phyloP scores from a whole-genome alignment of 371 early-diverging fungal species.

The Mucor indicus region DNA sequence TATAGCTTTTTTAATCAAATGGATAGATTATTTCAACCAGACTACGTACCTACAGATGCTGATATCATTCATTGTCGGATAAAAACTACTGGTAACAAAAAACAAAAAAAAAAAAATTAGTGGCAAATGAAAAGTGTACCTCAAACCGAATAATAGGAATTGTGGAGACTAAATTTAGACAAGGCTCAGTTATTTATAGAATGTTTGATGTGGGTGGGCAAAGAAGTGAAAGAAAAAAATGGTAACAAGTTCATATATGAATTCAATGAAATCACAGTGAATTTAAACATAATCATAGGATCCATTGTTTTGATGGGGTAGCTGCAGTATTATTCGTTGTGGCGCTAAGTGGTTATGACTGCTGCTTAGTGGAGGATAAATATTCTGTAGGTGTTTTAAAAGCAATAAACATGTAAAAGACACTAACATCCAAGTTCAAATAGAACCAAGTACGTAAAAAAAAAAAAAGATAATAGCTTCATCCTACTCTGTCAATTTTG shows the following conservation, averaged over 20 bases:
- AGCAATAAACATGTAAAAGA: too few species aligned
- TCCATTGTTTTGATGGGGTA: constrained; percentile 93
- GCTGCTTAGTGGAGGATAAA: constrained; percentile 92
- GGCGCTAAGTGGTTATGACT: constrained; percentile 92
- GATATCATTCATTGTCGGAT: constrained; percentile 80
- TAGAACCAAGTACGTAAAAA: not conserved
- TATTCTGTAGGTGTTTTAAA: constrained; percentile 69
- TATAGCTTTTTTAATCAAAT: constrained; percentile 78
- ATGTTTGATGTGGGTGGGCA: constrained; percentile 98
- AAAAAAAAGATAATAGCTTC: not conserved
- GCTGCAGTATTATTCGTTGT: constrained; percentile 92
- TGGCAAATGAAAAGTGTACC: not conserved
- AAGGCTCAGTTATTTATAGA: constrained; percentile 74
- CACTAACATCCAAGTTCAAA: too few species aligned
- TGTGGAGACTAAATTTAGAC: constrained; percentile 80
- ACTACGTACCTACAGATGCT: constrained; percentile 81
- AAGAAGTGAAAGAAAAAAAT: constrained; percentile 89
- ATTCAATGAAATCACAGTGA: not conserved
- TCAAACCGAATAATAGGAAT: constrained; percentile 56
- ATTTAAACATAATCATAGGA: constrained; percentile 32
- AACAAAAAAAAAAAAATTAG: not conserved
- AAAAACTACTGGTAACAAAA: constrained; percentile 18
- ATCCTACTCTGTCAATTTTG: constrained; percentile 12
- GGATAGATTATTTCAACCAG: constrained; percentile 69
- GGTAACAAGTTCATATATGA: constrained; percentile 49